phyloP scores from a whole-genome alignment of 768 basidiomycete species.

The Lactarius psammicola region DNA sequence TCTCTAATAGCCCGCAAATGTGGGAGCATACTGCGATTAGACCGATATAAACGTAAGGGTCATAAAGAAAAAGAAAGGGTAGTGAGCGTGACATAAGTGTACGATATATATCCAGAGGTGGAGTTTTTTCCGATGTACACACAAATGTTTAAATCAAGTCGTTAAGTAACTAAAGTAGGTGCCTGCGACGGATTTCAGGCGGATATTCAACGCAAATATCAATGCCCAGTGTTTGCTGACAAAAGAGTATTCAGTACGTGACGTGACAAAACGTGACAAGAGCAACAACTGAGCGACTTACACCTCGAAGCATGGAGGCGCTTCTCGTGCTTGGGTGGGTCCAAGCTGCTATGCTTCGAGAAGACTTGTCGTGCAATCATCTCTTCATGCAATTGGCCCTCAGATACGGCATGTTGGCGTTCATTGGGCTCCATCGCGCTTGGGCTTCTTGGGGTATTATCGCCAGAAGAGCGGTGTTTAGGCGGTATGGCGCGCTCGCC shows the following conservation, averaged over 20 bases:
- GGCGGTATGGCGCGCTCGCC: conserved; percentile 22
- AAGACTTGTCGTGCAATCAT: conserved; percentile 21
- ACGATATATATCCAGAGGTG: not conserved
- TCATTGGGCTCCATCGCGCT: conserved; percentile 15
- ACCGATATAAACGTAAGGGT: not conserved
- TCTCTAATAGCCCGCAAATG: conserved; percentile 63
- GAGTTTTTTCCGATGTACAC: not conserved
- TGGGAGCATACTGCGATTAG: conserved; percentile 81
- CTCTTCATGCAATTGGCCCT: conserved; percentile 8
- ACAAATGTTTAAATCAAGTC: not conserved
- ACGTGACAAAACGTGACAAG: not conserved
- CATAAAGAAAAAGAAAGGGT: not conserved
- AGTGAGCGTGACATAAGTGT: not conserved
- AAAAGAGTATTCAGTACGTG: not conserved
- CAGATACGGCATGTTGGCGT: not conserved
- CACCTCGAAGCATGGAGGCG: not conserved
- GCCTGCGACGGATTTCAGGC: too few species aligned
- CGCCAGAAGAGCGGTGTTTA: conserved; percentile 14
- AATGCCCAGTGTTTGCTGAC: conserved; percentile 17
- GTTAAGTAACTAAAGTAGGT: not conserved
- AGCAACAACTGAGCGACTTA: not conserved
- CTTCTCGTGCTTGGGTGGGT: conserved; percentile 22
- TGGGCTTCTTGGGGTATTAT: not conserved
- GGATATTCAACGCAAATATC: not conserved
- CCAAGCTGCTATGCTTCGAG: conserved; percentile 18